Conservation (phyloP, 2,329 filamentous ascomycete genomes). For the Talaromyces sp. region DNA sequence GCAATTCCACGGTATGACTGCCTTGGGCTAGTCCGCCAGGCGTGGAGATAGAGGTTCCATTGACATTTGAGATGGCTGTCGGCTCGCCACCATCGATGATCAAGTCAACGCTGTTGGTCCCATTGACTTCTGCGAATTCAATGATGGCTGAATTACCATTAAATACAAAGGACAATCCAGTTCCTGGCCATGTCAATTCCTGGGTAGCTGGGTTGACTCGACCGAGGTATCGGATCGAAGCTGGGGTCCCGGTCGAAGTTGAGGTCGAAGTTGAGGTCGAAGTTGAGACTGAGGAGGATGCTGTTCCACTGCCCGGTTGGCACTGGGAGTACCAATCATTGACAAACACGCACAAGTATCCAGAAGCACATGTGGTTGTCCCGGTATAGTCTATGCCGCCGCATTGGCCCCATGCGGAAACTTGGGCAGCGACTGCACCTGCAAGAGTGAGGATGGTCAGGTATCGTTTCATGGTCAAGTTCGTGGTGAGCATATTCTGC, state of each 20-base stretch:
- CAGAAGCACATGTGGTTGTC: neutral
- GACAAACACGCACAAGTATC: neutral
- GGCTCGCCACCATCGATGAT: slow-evolving; percentile 7
- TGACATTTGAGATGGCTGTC: slow-evolving; percentile 6
- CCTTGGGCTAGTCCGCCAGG: neutral
- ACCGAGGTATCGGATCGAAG: slow-evolving; percentile 5
- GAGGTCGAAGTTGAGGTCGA: neutral
- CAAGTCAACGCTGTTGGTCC: slow-evolving; percentile 11
- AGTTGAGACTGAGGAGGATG: neutral
- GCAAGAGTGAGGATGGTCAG: neutral
- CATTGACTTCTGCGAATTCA: neutral
- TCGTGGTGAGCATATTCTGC: neutral
- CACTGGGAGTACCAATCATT: slow-evolving; percentile 6
- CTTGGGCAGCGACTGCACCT: neutral
- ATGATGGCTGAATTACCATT: slow-evolving; percentile 4
- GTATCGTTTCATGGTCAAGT: slow-evolving; percentile 3
- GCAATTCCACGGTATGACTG: slow-evolving; percentile 8
- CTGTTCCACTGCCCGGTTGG: neutral
- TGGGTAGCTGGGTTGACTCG: slow-evolving; percentile 10
- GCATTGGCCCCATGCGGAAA: neutral
- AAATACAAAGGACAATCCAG: slow-evolving; percentile 5
- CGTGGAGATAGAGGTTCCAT: slow-evolving; percentile 3
- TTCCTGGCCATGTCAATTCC: slow-evolving; percentile 14
- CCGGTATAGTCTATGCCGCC: neutral
- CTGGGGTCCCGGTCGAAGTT: neutral